phyloP scores from a whole-genome alignment of 2,329 filamentous ascomycete genomes.

The Hirsutella minnesotensis region DNA sequence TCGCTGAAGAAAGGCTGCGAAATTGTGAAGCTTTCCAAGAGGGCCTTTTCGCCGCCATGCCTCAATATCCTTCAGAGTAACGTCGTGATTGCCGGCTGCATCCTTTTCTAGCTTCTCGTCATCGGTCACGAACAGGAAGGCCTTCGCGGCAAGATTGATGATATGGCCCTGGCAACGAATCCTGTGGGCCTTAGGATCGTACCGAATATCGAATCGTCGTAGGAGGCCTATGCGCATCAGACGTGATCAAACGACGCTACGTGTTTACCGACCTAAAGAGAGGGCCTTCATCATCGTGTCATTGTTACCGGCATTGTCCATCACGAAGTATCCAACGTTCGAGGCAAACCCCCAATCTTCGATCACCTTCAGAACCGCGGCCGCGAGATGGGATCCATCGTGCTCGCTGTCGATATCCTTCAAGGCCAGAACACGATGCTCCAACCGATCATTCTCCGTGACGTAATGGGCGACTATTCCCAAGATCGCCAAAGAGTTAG shows the following conservation, averaged over 20 bases:
- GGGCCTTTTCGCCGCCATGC: no score
- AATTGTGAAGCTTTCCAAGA: no score
- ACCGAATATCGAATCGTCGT: constrained; percentile 3
- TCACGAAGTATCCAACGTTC: constrained; percentile 5
- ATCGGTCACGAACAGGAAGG: constrained; percentile 5
- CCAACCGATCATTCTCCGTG: constrained; percentile 1
- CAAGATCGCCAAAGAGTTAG: constrained; percentile 2
- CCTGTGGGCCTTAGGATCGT: constrained; percentile 3
- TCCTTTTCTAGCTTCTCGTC: constrained; percentile 4
- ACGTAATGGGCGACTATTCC: constrained; percentile 3
- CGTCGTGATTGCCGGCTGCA: constrained; percentile 1
- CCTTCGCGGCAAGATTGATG: neutral
- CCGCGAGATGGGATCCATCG: constrained; percentile 2
- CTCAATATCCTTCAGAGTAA: constrained; percentile 1
- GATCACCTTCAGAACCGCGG: constrained; percentile 3
- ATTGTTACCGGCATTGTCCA: constrained; percentile 5
- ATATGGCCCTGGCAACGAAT: constrained; percentile 2
- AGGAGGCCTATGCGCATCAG: constrained; percentile 4
- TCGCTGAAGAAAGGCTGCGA: no score
- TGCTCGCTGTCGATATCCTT: constrained; percentile 6
- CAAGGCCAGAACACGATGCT: constrained; percentile 1
- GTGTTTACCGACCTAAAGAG: constrained; percentile 2
- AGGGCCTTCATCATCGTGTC: constrained; percentile 4
- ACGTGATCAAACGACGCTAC: constrained; percentile 1
- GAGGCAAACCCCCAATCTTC: constrained; percentile 3